A percentile compares a stretch with the other conserved stretches of the same genome.
These are phyloP conservation scores for Solanum chilense DNA, from an alignment of 257 asterid genomes.

Conservation along the genomic window DNA sequence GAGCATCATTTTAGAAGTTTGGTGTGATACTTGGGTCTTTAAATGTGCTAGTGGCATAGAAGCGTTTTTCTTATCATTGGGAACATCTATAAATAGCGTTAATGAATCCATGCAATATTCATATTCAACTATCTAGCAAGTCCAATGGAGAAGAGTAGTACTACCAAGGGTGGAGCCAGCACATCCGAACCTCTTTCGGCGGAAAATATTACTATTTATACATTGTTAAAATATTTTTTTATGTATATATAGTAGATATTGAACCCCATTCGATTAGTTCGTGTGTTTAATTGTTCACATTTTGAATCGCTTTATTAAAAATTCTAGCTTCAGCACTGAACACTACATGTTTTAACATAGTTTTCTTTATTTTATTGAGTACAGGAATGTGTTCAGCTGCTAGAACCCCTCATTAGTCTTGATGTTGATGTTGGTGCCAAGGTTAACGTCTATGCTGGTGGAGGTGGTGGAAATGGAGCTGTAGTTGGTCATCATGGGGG, in stretches of 20 bases:
- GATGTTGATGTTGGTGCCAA: slow-evolving; percentile 2
- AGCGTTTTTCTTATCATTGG: slow-evolving; percentile 3
- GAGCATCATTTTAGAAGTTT: not conserved
- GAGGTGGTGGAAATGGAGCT: no score
- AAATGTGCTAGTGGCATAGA: slow-evolving; percentile 5
- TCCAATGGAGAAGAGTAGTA: slow-evolving; percentile 16
- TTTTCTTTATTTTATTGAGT: slow-evolving; percentile 33
- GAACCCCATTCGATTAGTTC: no score
- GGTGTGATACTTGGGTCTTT: not conserved
- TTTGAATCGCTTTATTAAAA: no score
- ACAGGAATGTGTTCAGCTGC: slow-evolving; percentile 42
- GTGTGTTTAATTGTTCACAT: no score
- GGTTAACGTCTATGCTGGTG: no score
- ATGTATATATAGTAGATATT: no score
- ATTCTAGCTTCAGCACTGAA: no score
- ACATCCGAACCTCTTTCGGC: no score
- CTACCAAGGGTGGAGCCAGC: no score
- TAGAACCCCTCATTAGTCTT: slow-evolving; percentile 32
- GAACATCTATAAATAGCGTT: slow-evolving; percentile 30
- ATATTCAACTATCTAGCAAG: not conserved
- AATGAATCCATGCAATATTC: slow-evolving; percentile 16
- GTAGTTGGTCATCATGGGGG: no score
- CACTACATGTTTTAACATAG: not conserved
- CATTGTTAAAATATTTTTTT: no score
- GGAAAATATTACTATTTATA: no score